Evolutionary conservation across 768 basidiomycete genomes (phyloP), one percentile per base, ranked within the genome.

Genomic region (Suillus fuscotomentosus): DNA sequence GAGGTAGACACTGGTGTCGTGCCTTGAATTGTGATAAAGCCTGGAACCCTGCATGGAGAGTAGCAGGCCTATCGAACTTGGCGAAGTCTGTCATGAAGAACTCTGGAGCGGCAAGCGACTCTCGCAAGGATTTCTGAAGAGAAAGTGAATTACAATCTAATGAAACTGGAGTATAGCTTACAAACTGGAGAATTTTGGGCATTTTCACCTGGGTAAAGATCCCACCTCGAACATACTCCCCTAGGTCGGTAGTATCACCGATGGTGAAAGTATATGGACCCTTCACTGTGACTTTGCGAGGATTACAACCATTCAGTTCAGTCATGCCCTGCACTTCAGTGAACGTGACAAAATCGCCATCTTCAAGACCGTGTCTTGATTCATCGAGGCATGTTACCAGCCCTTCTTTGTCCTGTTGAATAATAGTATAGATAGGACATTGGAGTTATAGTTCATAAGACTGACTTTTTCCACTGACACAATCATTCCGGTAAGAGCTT

Each of bases 141-240:
- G 14, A 70, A 53, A 66, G 45, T 53, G 53, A 45, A 53, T 39
- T 13, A 9, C 14, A 6, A 41, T 45, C 24, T 34, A 24, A 59
- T 45, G 68, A 15, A 43, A 57, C 36, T 20, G 31, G 14, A 45
- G 17, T 31, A 48, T 34, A 3, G 83, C 95, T 72, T 70, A 98
- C 97, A 71, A 98, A 99, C 74, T 95, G 87, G 57, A 98, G 80
- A 59, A 95, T 84, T 80, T 97, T 99, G 11, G 97, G 97, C 95
- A 98, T 97, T 81, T 99, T 99, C 67, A 99, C 95, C 77, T 99
- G 97, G 8, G 93, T 95, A 76, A 98, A 99, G 66, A 96, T 91
- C 43, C 97, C 97, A 31, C 97, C 97, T 36, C 86, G 74, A 69
- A 88, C 86, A 78, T 99, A 99, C 53, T 86, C 82, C 34, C 88